These are phyloP conservation scores for Pichia thaimueangensis DNA, from an alignment of 805 yeast species.

Conservation along the genomic window DNA sequence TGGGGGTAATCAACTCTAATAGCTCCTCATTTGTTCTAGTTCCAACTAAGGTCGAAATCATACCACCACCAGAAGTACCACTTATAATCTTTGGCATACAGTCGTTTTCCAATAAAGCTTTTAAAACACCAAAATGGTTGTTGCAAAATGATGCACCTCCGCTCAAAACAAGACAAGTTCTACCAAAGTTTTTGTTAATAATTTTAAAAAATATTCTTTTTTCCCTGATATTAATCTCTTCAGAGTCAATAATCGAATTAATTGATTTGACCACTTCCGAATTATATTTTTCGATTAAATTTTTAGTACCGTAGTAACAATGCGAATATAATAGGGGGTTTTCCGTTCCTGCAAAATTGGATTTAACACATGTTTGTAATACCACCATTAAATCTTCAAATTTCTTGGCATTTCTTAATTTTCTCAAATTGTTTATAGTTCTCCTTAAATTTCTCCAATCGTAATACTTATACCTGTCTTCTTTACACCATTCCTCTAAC, in stretches of 20 bases:
- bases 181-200: conserved; percentile 60
- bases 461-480: conserved; percentile 58
- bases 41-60: conserved; percentile 66
- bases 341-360: conserved; percentile 75
- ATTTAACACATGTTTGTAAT: conserved; percentile 60
- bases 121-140: conserved; percentile 70
- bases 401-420: conserved; percentile 27
- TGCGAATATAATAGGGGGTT: conserved; percentile 66
- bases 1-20: conserved; percentile 47
- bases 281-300: conserved; percentile 49
- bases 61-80: conserved; percentile 80
- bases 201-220: conserved; percentile 51
- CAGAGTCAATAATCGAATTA: conserved; percentile 35
- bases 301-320: conserved; percentile 69
- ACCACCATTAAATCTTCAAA: conserved; percentile 46
- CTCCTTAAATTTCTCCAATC: conserved; percentile 55
- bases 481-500: conserved; percentile 56
- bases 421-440: conserved; percentile 38
- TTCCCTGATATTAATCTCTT: conserved; percentile 30
- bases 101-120: conserved; percentile 62
- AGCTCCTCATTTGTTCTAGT: conserved; percentile 67
- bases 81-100: conserved; percentile 61
- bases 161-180: conserved; percentile 62
- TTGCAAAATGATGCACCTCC: conserved; percentile 81
- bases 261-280: conserved; percentile 45